phyloP scores from a whole-genome alignment of 305 asterid genomes.

The Fraxinus platypoda region DNA sequence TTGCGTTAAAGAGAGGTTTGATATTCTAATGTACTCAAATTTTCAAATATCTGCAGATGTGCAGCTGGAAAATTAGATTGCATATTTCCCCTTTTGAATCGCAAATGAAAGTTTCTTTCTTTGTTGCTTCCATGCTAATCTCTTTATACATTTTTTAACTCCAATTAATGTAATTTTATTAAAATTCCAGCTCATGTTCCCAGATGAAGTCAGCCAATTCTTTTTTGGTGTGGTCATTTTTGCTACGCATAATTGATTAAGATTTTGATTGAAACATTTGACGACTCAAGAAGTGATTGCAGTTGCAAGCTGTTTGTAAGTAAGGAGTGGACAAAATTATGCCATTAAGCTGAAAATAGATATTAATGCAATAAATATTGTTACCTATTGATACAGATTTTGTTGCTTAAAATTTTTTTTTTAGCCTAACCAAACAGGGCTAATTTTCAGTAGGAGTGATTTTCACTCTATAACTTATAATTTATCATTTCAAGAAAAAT shows the following conservation, averaged over 20 bases:
- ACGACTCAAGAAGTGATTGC: background rate
- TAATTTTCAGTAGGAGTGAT: background rate
- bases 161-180: background rate
- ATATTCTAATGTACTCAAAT: slow-evolving; percentile 17
- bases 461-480: background rate
- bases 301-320: background rate
- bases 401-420: background rate
- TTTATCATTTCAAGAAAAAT: background rate
- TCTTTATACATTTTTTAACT: background rate
- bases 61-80: background rate
- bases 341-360: background rate
- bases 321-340: background rate
- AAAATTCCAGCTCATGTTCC: background rate
- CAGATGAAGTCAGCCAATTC: background rate
- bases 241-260: background rate
- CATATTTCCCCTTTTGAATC: background rate
- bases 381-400: background rate
- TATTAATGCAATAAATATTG: background rate
- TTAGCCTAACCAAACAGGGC: background rate
- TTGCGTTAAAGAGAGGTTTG: slow-evolving; percentile 77
- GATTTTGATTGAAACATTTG: slow-evolving; percentile 16
- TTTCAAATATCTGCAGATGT: slow-evolving; percentile 1
- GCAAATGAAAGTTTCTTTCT: slow-evolving; percentile 10
- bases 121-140: background rate
- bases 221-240: background rate